Base-by-base conservation (phyloP, 345 rosid genomes). In the Kandelia obovata region DNA sequence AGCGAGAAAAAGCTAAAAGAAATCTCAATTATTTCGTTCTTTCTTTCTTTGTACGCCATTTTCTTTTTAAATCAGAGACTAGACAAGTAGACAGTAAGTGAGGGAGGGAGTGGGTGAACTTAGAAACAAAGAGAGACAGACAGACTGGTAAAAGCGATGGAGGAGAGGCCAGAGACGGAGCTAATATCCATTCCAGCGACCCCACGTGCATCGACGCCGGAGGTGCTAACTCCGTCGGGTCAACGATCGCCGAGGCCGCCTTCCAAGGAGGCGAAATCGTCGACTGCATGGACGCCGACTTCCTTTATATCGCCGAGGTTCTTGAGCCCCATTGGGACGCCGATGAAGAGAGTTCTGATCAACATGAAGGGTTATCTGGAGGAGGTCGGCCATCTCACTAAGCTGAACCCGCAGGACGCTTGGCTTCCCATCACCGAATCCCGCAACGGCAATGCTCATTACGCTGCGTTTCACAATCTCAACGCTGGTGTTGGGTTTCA, bases 341-440 rank as follows among this genome's bases (percentile, higher is more conserved):
- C 98, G 6, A 91, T 94, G 98, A 94, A 91, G 88, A 87, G 97
- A 77, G 98, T 88, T 61, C 73, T 94, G 72, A 79, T 88, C 7
- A 94, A 91, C 79, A 94, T 94, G 98, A 94, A 94, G 72, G 86
- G 97, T 0, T 94, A 94, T 74, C 64, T 94, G 30, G 98, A 94
- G 78, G 98, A 94, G 66, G 86, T 94, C 31, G 98, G 98, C 47
- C 98, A 94, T 53, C 82, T 94, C 27, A 94, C 98, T 5, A 94
- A 89, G 85, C 95, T 94, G 9, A 94, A 94, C 73, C 98, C 98
- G 2, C 98, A 94, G 64, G 98, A 94, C 28, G 97, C 98, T 66
- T 94, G 97, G 98, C 96, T 94, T 58, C 98, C 97, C 17, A 94
- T 94, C 62, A 94, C 98, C 0, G 97, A 94, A 78, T 94, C 98